Evolutionary conservation across 306 rosid genomes (phyloP), one percentile per base, ranked within the genome.

Genomic region (Casuarina glauca): DNA sequence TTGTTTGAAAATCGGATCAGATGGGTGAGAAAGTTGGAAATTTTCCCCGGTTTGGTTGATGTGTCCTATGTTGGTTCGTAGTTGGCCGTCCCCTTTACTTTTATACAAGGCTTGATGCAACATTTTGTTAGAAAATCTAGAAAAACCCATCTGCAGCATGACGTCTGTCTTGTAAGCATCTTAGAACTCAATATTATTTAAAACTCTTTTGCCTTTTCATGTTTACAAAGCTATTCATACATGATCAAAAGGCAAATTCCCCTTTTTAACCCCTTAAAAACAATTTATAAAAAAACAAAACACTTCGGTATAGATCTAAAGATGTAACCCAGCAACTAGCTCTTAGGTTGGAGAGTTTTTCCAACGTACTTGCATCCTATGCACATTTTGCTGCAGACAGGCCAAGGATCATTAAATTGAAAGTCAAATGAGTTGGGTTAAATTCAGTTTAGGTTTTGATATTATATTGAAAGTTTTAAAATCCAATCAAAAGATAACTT

Each of bases 1-100:
- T 5, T 52, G 70, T 79, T 84, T 84, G 84, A 77, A 82, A 81
- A 83, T 61, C 36, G 5, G 73, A 76, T 67, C 72, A 51, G 83
- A 83, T 82, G 63, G 89, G 88, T 87, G 82, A 76, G 83, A 82
- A 83, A 72, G 75, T 81, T 84, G 80, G 70, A 85, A 80, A 51
- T 39, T 41, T 66, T 74, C 41, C 20, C 69, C 42, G 5, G 60
- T 71, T 80, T 79, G 85, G 81, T 83, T 79, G 76, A 80, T 54
- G 86, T 20, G 64, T 26, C 16, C 3, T 57, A 8, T 26, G 64
- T 82, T 84, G 69, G 93, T 78, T 84, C 69, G 70, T 79, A 69
- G 89, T 87, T 90, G 93, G 88, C 84, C 84, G 63, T 82, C 82
- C 71, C 73, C 83, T 46, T 38, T 46, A 55, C 78, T 76, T 41